These are phyloP conservation scores for Hygrophoropsis aurantiaca DNA, from an alignment of 768 basidiomycete species.

Conservation along the genomic window DNA sequence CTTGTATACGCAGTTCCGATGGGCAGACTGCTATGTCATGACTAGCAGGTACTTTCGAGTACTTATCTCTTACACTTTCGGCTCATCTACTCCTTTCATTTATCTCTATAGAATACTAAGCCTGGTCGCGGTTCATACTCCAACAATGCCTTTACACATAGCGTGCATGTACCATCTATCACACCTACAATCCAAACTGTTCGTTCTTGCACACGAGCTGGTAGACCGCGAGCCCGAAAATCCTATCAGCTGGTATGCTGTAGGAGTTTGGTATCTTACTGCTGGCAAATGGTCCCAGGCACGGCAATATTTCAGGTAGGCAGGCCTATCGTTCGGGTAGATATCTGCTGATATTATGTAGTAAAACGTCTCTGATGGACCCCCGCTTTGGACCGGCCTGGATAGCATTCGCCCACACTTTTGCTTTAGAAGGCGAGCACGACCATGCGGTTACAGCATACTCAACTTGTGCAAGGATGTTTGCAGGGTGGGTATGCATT, in stretches of 20 bases:
- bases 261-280: slow-evolving; percentile 94
- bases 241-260: slow-evolving; percentile 96
- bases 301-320: slow-evolving; percentile 90
- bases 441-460: slow-evolving; percentile 98
- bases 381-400: slow-evolving; percentile 95
- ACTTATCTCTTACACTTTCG: neutral
- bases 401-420: slow-evolving; percentile 97
- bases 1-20: slow-evolving; percentile 83
- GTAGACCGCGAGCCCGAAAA: slow-evolving; percentile 93
- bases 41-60: slow-evolving; percentile 63
- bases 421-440: slow-evolving; percentile 96
- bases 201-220: slow-evolving; percentile 94
- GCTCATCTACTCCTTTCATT: neutral
- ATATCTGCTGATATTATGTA: slow-evolving; percentile 28
- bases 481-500: slow-evolving; percentile 73
- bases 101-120: slow-evolving; percentile 67
- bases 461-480: slow-evolving; percentile 93
- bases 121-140: slow-evolving; percentile 80
- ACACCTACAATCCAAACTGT: slow-evolving; percentile 88
- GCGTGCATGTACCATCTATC: slow-evolving; percentile 98
- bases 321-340: neutral
- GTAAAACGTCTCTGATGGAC: slow-evolving; percentile 97
- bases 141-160: slow-evolving; percentile 91
- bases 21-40: slow-evolving; percentile 91
- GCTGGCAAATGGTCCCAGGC: slow-evolving; percentile 88